A percentile compares a stretch with the other conserved stretches of the same genome.
These are phyloP conservation scores for Lichtheimia corymbifera DNA, from an alignment of 371 early-diverging fungal species.

Conservation along the genomic window DNA sequence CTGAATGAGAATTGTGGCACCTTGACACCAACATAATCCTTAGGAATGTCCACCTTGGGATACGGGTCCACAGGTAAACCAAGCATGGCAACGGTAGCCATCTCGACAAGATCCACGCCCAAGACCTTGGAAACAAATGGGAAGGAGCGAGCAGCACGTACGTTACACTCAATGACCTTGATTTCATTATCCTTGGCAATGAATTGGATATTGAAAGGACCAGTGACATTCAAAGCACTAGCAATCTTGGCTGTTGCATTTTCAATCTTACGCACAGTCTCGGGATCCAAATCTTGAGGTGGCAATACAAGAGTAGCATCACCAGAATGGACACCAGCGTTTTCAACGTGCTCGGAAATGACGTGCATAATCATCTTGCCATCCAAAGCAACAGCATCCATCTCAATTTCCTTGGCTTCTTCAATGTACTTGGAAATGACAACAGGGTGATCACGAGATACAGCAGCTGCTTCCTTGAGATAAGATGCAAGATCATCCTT, in stretches of 20 bases:
- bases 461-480: constrained; percentile 83
- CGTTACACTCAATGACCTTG: constrained; percentile 97
- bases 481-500: constrained; percentile 77
- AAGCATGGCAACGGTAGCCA: constrained; percentile 91
- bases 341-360: constrained; percentile 93
- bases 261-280: constrained; percentile 86
- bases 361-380: constrained; percentile 90
- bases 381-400: constrained; percentile 92
- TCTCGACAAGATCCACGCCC: constrained; percentile 88
- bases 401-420: constrained; percentile 94
- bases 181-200: constrained; percentile 94
- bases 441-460: constrained; percentile 91
- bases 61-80: constrained; percentile 73
- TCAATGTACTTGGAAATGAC: constrained; percentile 96
- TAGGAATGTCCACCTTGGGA: constrained; percentile 60
- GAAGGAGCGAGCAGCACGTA: constrained; percentile 94
- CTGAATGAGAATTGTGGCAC: constrained; percentile 96
- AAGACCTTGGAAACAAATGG: constrained; percentile 95
- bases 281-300: constrained; percentile 88
- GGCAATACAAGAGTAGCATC: constrained; percentile 94
- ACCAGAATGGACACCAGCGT: constrained; percentile 97
- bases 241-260: constrained; percentile 88
- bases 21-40: constrained; percentile 87
- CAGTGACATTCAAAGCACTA: constrained; percentile 89
- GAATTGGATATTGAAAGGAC: constrained; percentile 98